Conservation (phyloP, 352 stramenopile genomes). For the Phytopythium litorale region DNA sequence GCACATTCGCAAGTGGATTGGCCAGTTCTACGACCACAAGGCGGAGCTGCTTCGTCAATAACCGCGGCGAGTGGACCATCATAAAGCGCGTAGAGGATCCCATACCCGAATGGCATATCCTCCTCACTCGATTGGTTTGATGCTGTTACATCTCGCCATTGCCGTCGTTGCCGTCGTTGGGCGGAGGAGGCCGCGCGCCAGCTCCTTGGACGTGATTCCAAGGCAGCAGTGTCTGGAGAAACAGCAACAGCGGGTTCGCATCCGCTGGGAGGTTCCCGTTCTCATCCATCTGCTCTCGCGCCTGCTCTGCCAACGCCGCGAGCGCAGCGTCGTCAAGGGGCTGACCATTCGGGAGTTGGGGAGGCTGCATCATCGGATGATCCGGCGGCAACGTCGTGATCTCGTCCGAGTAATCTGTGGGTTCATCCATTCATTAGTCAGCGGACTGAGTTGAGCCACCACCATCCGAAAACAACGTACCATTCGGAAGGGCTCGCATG, state of each 20-base stretch:
- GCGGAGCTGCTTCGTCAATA: conserved; percentile 1
- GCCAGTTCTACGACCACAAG: conserved; percentile 43
- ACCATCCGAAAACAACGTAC: conserved; percentile 19
- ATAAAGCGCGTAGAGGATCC: too few relatives aligned
- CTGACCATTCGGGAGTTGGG: conserved; percentile 55
- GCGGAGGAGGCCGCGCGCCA: conserved; percentile 15
- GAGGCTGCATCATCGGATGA: conserved; percentile 81
- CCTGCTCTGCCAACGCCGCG: conserved; percentile 35
- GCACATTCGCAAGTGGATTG: conserved; percentile 83
- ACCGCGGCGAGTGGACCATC: not conserved
- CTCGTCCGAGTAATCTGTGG: conserved; percentile 81
- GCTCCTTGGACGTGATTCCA: conserved; percentile 82
- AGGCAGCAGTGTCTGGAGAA: conserved; percentile 78
- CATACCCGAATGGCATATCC: too few relatives aligned
- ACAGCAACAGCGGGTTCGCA: conserved; percentile 79
- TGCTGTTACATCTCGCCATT: too few relatives aligned
- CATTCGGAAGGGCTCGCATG: conserved; percentile 50
- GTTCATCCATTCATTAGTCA: not conserved
- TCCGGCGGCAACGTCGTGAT: conserved; percentile 81
- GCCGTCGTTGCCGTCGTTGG: not conserved
- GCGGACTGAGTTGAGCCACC: not conserved
- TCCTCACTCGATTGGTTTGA: too few relatives aligned
- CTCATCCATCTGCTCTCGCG: conserved; percentile 59
- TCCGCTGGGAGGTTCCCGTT: conserved; percentile 66
- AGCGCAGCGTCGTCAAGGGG: conserved; percentile 56